Conservation (phyloP, 2,329 filamentous ascomycete species). For the Fusarium sp. region DNA sequence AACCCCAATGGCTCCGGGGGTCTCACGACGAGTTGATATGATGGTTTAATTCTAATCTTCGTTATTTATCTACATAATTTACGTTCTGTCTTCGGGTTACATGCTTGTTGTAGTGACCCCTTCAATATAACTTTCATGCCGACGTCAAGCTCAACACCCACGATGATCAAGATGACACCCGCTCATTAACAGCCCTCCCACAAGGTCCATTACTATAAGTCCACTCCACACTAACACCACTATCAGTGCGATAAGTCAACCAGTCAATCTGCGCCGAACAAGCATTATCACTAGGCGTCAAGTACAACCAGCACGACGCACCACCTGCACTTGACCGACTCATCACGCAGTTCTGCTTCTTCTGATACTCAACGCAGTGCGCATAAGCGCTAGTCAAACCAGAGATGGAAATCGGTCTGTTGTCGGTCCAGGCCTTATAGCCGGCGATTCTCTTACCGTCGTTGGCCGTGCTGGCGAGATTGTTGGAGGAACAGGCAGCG, state of each 20-base stretch:
- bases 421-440: too few species aligned
- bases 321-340: background rate
- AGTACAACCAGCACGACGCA: background rate
- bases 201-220: background rate
- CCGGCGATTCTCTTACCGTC: background rate
- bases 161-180: background rate
- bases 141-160: background rate
- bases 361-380: background rate
- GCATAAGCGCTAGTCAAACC: background rate
- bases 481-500: background rate
- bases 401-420: background rate
- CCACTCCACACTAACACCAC: background rate
- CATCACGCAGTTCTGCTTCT: background rate
- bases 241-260: background rate
- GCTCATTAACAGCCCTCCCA: background rate
- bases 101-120: background rate
- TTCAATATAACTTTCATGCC: background rate
- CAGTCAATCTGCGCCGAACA: background rate
- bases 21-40: too few species aligned
- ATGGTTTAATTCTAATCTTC: background rate
- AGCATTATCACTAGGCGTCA: background rate
- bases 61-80: background rate
- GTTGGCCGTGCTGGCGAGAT: background rate
- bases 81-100: accelerated
- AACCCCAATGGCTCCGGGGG: too few species aligned